A percentile compares a stretch with the other conserved stretches of the same genome.
phyloP scores from a whole-genome alignment of 768 basidiomycete genomes.

The Phaeotremella skinneri region DNA sequence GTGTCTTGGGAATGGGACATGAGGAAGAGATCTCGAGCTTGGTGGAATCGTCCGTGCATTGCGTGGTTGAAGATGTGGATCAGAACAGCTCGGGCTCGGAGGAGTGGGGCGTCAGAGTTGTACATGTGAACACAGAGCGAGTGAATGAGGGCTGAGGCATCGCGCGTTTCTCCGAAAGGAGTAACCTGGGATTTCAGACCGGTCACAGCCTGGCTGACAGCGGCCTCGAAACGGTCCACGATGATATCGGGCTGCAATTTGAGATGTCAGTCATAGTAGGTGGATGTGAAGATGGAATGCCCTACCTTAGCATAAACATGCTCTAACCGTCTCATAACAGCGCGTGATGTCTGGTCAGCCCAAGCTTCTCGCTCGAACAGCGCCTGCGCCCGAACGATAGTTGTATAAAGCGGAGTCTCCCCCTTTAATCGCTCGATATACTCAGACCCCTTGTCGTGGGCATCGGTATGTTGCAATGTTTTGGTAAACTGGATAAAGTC shows the following conservation, averaged over 20 bases:
- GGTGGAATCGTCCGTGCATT: slow-evolving; percentile 92
- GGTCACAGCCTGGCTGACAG: slow-evolving; percentile 57
- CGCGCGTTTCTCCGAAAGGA: slow-evolving; percentile 59
- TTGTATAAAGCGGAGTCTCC: slow-evolving; percentile 88
- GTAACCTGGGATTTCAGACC: slow-evolving; percentile 59
- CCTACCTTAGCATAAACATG: slow-evolving; percentile 96
- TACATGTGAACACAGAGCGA: slow-evolving; percentile 88
- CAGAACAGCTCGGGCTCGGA: slow-evolving; percentile 95
- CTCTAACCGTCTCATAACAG: slow-evolving; percentile 91
- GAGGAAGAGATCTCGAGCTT: slow-evolving; percentile 93
- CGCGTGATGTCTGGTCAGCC: slow-evolving; percentile 75
- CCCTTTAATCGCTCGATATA: slow-evolving; percentile 96
- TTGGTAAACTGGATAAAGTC: slow-evolving; percentile 66
- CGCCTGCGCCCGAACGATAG: slow-evolving; percentile 86
- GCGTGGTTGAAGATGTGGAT: slow-evolving; percentile 97
- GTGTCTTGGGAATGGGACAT: slow-evolving; percentile 99
- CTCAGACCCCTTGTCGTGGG: slow-evolving; percentile 82
- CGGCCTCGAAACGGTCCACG: slow-evolving; percentile 79
- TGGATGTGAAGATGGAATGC: background rate
- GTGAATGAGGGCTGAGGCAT: slow-evolving; percentile 77
- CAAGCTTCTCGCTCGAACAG: slow-evolving; percentile 81
- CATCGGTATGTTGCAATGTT: slow-evolving; percentile 95
- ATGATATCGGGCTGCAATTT: slow-evolving; percentile 78
- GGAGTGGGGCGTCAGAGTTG: slow-evolving; percentile 81
- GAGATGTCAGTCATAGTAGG: slow-evolving; percentile 24